These are phyloP conservation scores for Aspergillus incahuasiensis DNA, from an alignment of 495 filamentous ascomycete genomes.

Conservation along the genomic window DNA sequence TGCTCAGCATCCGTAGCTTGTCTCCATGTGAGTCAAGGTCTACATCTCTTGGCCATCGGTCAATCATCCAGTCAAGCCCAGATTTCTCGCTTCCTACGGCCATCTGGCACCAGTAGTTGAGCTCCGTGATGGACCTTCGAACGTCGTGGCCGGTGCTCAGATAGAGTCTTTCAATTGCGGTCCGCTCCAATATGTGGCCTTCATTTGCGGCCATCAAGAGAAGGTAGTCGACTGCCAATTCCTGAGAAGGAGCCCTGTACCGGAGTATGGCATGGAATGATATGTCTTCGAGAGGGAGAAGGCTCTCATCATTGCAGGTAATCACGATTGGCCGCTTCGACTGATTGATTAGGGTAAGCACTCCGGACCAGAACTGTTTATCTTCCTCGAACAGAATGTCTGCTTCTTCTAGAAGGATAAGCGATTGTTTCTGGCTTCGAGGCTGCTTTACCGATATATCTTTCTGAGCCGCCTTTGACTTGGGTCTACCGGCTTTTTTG, in stretches of 20 bases:
- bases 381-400: slow-evolving; percentile 94
- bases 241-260: slow-evolving; percentile 61
- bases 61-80: slow-evolving; percentile 84
- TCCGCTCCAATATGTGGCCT: slow-evolving; percentile 72
- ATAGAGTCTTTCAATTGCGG: slow-evolving; percentile 66
- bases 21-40: slow-evolving; percentile 64
- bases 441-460: slow-evolving; percentile 34
- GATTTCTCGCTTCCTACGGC: slow-evolving; percentile 84
- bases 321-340: slow-evolving; percentile 90
- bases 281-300: slow-evolving; percentile 66
- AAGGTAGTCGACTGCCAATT: slow-evolving; percentile 73
- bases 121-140: slow-evolving; percentile 74
- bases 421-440: slow-evolving; percentile 78
- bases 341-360: slow-evolving; percentile 68
- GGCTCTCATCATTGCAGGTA: slow-evolving; percentile 85
- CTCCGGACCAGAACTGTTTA: slow-evolving; percentile 85
- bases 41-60: slow-evolving; percentile 62
- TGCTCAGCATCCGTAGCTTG: slow-evolving; percentile 72
- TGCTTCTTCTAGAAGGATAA: slow-evolving; percentile 92
- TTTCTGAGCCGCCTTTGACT: slow-evolving; percentile 12
- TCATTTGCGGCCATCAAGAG: slow-evolving; percentile 83
- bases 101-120: slow-evolving; percentile 97
- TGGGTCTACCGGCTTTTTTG: slow-evolving; percentile 23
- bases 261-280: slow-evolving; percentile 82
- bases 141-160: slow-evolving; percentile 63